Evolutionary conservation across 1,284 basidiomycete genomes (phyloP), one percentile per base, ranked within the genome.

Genomic region (Kwoniella shivajii): DNA sequence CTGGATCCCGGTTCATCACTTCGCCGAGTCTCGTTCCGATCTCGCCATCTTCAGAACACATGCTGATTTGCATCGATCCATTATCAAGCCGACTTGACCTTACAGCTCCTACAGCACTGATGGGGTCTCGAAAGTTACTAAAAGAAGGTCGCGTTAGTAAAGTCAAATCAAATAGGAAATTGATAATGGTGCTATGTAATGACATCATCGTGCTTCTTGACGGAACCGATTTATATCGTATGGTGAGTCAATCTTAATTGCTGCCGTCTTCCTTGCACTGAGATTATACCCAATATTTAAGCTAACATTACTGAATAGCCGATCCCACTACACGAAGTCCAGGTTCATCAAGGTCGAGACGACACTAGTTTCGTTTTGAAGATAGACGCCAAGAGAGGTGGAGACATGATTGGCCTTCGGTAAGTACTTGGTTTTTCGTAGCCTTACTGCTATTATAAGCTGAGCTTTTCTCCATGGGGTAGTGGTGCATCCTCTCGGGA

Each of bases 181-280:
- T 97, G 41, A 82, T 85, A 43, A 84, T 83, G n/a, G 85, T 90
- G 71, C 73, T 92, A 57, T 92, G 89, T 66, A 90, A 83, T 67
- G 89, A 92, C 67, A 87, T 91, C 43, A 71, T 92, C 37, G 86
- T 92, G 1, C 79, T 93, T 42, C 86, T 88, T 13, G 88, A 92
- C 2, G 83, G 83, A 24, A 84, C 83, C 60, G 84, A 84, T 10
- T 73, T 93, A 13, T 93, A 93, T 74, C 84, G 88, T 38, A 88
- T 91, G 85, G 90, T 91, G 57, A 67, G 85, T 80, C n/a, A 10
- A 11, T 3, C 0, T 33, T 37, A 14, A 31, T 4, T 45, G 27
- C 29, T n/a, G n/a, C n/a, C n/a, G n/a, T n/a, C n/a, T n/a, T n/a
- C n/a, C n/a, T n/a, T n/a, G n/a, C n/a, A n/a, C n/a, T n/a, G n/a